Base-by-base conservation (phyloP, 768 basidiomycete genomes). In the Boletus barrowsii region DNA sequence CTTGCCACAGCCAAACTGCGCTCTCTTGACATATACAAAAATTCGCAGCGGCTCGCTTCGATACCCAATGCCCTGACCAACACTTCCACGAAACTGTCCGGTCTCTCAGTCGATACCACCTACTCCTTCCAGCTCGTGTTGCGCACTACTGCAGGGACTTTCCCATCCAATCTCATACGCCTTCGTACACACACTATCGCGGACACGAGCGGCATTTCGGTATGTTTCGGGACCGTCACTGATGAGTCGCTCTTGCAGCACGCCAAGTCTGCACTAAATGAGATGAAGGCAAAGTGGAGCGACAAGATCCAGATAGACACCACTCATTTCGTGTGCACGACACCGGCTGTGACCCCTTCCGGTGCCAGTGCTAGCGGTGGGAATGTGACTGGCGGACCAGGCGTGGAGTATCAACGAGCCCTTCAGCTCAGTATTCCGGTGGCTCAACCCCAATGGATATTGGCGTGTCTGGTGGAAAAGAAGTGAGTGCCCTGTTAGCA, bases 251-350 rank as follows among this genome's bases (percentile, higher is more conserved):
- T 95, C 53, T 77, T 96, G 52, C 87, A 90, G 64, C 86, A 93
- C 57, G 86, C 88, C 32, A 92, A 91, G 69, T 68, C 83, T 51
- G 91, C 93, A 9, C 72, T 99, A 49, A 68, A 79, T 43, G 86
- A 90, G 62, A 97, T 98, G 89, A 81, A 79, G 40, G 96, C 92
- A 0, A 88, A 88, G 60, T 94, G 88, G 87, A 90, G 86, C 63
- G 88, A 95, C 60, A 88, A 84, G 64, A 94, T 99, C 39, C 91
- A 95, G 74, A 95, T 98, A 54, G 96, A 99, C 67, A 98, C 96
- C 10, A 98, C 95, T 0, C 96, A 99, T 71, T 99, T 97, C 61
- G 94, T 98, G 40, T 96, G 94, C 67, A 96, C 93, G 17, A 93
- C 90, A 0, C 93, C 94, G 3, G 87, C 86, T 1, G 80, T 83